Conservation (phyloP, 306 rosid genomes). For the Glycine latifolia region DNA sequence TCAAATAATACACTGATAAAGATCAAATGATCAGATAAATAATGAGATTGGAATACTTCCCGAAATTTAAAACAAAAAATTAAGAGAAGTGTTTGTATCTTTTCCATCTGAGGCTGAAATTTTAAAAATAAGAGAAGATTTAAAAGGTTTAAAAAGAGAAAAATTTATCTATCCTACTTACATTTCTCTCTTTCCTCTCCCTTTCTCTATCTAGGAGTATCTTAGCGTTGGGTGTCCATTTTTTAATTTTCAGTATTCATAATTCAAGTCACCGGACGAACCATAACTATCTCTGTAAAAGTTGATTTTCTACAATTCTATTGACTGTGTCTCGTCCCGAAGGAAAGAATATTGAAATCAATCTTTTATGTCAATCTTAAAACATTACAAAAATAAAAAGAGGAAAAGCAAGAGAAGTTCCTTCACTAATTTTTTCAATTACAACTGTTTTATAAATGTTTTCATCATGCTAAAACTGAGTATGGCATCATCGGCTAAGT, state of each 20-base stretch:
- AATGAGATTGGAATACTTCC: not conserved
- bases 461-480: constrained; percentile 7
- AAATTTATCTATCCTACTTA: no score
- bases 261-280: not conserved
- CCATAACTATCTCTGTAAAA: not conserved
- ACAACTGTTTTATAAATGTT: not conserved
- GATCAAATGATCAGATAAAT: not conserved
- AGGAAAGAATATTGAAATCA: not conserved
- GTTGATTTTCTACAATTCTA: not conserved
- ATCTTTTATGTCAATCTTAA: no score
- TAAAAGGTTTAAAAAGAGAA: no score
- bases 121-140: no score
- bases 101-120: not conserved
- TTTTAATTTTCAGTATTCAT: no score
- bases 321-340: not conserved
- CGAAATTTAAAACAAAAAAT: no score
- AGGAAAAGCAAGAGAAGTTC: not conserved
- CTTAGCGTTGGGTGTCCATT: no score
- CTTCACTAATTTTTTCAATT: not conserved
- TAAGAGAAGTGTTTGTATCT: no score
- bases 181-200: no score
- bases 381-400: not conserved
- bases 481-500: not conserved
- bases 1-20: not conserved
- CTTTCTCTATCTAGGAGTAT: no score